Conservation (phyloP, 441 rosid genomes). For the Aquilaria agallochum region DNA sequence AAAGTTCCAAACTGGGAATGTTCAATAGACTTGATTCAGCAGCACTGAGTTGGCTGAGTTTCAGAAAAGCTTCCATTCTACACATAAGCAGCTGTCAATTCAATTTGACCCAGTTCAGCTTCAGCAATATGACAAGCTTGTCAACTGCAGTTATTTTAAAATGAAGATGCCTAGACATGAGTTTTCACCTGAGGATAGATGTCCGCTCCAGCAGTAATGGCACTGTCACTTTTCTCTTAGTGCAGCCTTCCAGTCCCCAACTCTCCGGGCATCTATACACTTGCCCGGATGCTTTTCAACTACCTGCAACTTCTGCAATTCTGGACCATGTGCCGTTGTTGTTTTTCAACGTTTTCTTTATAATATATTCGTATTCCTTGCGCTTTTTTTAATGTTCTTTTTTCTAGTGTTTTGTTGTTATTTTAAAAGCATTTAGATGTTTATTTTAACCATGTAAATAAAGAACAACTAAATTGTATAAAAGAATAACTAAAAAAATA, state of each 20-base stretch:
- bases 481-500: too few species aligned
- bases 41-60: constrained; percentile 70
- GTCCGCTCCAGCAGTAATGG: constrained; percentile 82
- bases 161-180: background rate
- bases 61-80: constrained; percentile 78
- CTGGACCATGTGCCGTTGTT: too few species aligned
- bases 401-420: too few species aligned
- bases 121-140: constrained; percentile 17
- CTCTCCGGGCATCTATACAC: constrained; percentile 63
- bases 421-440: too few species aligned
- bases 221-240: constrained; percentile 64
- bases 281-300: constrained; percentile 65
- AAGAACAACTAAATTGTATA: too few species aligned
- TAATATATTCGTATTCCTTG: too few species aligned
- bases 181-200: constrained; percentile 64
- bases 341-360: too few species aligned
- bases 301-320: constrained; percentile 61
- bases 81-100: constrained; percentile 80
- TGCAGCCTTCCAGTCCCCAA: constrained; percentile 67
- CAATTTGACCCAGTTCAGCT: constrained; percentile 36
- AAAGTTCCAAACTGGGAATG: constrained; percentile 44
- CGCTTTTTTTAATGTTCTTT: too few species aligned
- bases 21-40: constrained; percentile 41
- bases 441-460: too few species aligned
- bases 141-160: constrained; percentile 1